phyloP scores from a whole-genome alignment of 352 stramenopile species.

The Saprolegnia diclina region DNA sequence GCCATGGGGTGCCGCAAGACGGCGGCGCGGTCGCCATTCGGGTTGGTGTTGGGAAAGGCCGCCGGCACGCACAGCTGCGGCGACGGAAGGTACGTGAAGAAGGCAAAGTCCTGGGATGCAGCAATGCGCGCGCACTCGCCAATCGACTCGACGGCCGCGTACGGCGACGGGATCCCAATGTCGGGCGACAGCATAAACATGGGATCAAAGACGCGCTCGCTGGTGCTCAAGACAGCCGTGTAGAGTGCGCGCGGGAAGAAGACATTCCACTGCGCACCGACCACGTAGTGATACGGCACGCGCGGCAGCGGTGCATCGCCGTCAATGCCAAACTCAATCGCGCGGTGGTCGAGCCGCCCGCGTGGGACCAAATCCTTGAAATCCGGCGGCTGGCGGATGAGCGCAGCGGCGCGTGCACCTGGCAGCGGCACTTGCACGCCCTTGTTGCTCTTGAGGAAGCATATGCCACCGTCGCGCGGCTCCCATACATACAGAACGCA shows the following conservation, averaged over 20 bases:
- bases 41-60: not conserved
- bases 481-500: slow-evolving; percentile 21
- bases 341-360: not conserved
- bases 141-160: slow-evolving; percentile 8
- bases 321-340: not conserved
- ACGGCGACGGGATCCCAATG: slow-evolving; percentile 7
- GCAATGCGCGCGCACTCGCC: slow-evolving; percentile 19
- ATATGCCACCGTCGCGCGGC: slow-evolving; percentile 4
- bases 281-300: slow-evolving; percentile 2
- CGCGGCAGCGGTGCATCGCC: not conserved
- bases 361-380: not conserved
- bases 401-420: not conserved
- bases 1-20: slow-evolving; percentile 6
- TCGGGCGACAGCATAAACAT: not conserved
- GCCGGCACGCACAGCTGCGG: slow-evolving; percentile 15
- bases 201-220: slow-evolving; percentile 2
- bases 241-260: not conserved
- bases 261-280: slow-evolving; percentile 1
- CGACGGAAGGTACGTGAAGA: slow-evolving; percentile 23
- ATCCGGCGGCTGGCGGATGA: not conserved
- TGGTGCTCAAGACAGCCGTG: slow-evolving; percentile 1
- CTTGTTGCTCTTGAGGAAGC: slow-evolving; percentile 19
- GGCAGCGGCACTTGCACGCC: not conserved
- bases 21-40: not conserved
- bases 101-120: not conserved